phyloP scores from a whole-genome alignment of 2,329 filamentous ascomycete species.

The Cercospora nicotianae region DNA sequence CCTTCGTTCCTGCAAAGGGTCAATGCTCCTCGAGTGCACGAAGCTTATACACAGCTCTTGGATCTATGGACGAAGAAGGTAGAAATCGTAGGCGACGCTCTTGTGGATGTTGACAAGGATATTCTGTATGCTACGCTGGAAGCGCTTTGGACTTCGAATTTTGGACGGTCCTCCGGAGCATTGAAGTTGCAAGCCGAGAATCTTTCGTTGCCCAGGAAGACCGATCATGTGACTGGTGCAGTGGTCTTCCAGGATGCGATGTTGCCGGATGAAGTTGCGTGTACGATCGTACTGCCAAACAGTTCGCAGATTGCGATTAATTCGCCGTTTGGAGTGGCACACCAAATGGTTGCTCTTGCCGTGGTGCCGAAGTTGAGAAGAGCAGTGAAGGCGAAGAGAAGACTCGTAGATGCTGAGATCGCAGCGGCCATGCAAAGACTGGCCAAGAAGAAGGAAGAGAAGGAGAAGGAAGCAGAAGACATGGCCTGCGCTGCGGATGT shows the following conservation, averaged over 20 bases:
- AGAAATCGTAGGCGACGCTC: constrained; percentile 38
- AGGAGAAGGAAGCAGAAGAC: not conserved
- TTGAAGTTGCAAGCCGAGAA: not conserved
- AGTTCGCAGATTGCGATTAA: constrained; percentile 2
- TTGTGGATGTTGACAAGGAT: constrained; percentile 36
- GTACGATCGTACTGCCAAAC: not conserved
- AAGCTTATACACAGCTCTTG: constrained; percentile 28
- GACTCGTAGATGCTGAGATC: not conserved
- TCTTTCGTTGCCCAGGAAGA: not conserved
- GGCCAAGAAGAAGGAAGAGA: not conserved
- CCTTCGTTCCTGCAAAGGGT: constrained; percentile 33
- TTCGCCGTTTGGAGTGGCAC: not conserved
- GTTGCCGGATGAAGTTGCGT: not conserved
- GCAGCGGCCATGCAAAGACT: not conserved
- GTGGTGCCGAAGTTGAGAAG: not conserved
- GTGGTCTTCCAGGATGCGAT: not conserved
- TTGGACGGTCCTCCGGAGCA: constrained; percentile 19
- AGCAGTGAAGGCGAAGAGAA: not conserved
- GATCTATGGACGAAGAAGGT: constrained; percentile 38
- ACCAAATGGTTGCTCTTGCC: not conserved
- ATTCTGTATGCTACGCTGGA: constrained; percentile 42
- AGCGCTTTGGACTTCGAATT: constrained; percentile 42
- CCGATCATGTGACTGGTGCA: not conserved
- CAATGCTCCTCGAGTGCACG: constrained; percentile 34
- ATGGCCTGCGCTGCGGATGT: not conserved